A percentile compares a stretch with the other conserved stretches of the same genome.
These are phyloP conservation scores for Melaleuca alternifolia DNA, from an alignment of 345 rosid genomes.

Conservation along the genomic window DNA sequence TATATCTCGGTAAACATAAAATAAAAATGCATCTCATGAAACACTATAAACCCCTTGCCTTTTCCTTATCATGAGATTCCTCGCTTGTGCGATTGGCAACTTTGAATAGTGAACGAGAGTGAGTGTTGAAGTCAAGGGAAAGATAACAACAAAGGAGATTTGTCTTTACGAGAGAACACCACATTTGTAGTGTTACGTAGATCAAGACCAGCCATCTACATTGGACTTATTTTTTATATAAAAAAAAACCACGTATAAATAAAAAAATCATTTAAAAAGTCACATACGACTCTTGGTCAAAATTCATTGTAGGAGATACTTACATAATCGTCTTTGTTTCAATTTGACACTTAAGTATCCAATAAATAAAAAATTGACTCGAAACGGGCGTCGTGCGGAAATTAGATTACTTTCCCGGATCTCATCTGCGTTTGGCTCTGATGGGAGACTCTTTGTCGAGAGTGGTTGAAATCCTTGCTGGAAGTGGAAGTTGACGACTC, in stretches of 20 bases:
- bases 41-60: no score
- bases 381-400: no score
- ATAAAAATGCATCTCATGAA: no score
- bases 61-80: background rate
- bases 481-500: background rate
- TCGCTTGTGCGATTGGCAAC: no score
- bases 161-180: background rate
- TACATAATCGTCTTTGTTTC: background rate
- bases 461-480: background rate
- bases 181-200: background rate
- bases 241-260: background rate
- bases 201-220: background rate
- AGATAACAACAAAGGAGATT: background rate
- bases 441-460: background rate
- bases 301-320: background rate
- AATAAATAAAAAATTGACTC: no score
- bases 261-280: background rate
- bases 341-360: no score
- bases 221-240: background rate
- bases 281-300: background rate
- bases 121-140: background rate
- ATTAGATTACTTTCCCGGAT: background rate
- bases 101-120: background rate
- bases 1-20: no score
- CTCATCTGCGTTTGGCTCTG: background rate